Conservation (phyloP, 306 rosid species). For the Prunus fruticosa region DNA sequence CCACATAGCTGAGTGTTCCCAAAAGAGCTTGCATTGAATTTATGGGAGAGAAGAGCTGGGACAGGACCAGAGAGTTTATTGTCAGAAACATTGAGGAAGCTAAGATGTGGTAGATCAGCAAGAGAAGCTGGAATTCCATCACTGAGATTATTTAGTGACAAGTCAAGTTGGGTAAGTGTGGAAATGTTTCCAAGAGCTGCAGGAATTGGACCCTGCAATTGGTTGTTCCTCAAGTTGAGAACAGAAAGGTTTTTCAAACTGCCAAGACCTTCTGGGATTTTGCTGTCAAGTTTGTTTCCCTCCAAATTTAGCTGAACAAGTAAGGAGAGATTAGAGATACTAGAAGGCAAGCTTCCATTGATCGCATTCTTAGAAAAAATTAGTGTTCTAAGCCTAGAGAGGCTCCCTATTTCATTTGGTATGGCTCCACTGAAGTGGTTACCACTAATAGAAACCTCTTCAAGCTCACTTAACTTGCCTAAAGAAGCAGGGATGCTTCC, state of each 20-base stretch:
- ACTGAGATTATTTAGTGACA: constrained; percentile 65
- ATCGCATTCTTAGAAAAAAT: constrained; percentile 56
- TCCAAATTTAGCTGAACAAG: constrained; percentile 44
- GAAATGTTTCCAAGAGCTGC: constrained; percentile 55
- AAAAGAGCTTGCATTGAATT: constrained; percentile 73
- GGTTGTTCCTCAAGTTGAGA: constrained; percentile 53
- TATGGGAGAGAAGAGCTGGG: constrained; percentile 49
- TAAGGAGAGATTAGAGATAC: constrained; percentile 38
- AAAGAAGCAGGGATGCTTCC: constrained; percentile 66
- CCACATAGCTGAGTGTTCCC: constrained; percentile 82
- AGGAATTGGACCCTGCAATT: constrained; percentile 60
- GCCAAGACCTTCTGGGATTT: constrained; percentile 51
- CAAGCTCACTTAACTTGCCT: constrained; percentile 36
- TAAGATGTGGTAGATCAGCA: constrained; percentile 39
- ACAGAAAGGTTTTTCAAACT: constrained; percentile 54
- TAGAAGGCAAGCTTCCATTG: constrained; percentile 47
- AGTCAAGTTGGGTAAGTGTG: constrained; percentile 60
- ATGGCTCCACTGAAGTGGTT: constrained; percentile 49
- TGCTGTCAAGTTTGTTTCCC: constrained; percentile 41
- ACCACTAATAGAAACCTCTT: constrained; percentile 47
- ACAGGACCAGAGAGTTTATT: constrained; percentile 80
- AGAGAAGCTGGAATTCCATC: constrained; percentile 69
- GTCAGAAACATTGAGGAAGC: constrained; percentile 65
- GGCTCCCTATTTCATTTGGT: constrained; percentile 54
- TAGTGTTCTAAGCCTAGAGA: constrained; percentile 44